Evolutionary conservation across 495 filamentous ascomycete species (phyloP).

Genomic region (Xylaria cubensis): DNA sequence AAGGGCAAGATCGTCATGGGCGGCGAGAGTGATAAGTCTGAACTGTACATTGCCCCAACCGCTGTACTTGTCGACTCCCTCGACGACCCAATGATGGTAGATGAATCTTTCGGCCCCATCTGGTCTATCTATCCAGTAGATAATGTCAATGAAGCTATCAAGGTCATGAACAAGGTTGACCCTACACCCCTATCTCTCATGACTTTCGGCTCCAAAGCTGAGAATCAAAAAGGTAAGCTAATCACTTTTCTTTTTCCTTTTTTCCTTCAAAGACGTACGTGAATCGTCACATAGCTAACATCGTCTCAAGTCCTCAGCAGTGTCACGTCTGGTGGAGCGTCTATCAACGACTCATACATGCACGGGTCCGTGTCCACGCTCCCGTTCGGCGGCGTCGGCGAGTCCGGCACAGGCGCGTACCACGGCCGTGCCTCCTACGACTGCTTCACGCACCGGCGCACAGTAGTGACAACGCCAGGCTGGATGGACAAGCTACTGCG

Average conservation of each 20-base stretch:
- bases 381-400: slow-evolving; percentile 90
- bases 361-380: slow-evolving; percentile 79
- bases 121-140: slow-evolving; percentile 78
- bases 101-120: slow-evolving; percentile 91
- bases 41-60: slow-evolving; percentile 86
- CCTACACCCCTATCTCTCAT: slow-evolving; percentile 83
- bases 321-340: slow-evolving; percentile 77
- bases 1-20: slow-evolving; percentile 86
- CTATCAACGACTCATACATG: slow-evolving; percentile 82
- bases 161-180: slow-evolving; percentile 74
- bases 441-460: slow-evolving; percentile 80
- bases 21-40: slow-evolving; percentile 76
- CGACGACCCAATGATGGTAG: slow-evolving; percentile 76
- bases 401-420: slow-evolving; percentile 83
- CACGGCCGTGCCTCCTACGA: slow-evolving; percentile 85
- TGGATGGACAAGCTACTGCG: slow-evolving; percentile 81
- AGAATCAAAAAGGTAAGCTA: slow-evolving; percentile 68
- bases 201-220: slow-evolving; percentile 79
- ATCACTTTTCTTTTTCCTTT: too few species aligned
- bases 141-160: slow-evolving; percentile 80
- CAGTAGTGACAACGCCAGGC: slow-evolving; percentile 73
- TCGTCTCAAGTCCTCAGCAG: slow-evolving; percentile 58
- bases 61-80: slow-evolving; percentile 75
- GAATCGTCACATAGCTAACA: slow-evolving; percentile 15
- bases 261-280: neutral